A percentile compares a stretch with the other conserved stretches of the same genome.
phyloP scores from a whole-genome alignment of 106 monocot species.

The Allium sativum region DNA sequence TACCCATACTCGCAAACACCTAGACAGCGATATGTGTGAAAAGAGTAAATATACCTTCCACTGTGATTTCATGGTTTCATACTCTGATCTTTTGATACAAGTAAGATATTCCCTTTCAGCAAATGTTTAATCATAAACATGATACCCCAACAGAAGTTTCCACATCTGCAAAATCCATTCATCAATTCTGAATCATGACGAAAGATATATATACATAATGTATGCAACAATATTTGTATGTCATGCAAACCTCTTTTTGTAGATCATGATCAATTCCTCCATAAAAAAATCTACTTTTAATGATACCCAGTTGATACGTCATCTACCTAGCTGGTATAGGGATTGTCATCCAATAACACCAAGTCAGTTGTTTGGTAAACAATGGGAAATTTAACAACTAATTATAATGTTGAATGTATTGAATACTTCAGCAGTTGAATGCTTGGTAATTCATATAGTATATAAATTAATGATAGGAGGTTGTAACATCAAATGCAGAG shows the following conservation, averaged over 20 bases:
- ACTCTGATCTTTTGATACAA: conserved; percentile 43
- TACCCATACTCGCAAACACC: too few species aligned
- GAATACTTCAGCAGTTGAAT: too few species aligned
- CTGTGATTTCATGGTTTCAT: conserved; percentile 59
- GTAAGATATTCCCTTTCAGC: conserved; percentile 65
- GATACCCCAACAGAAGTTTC: conserved; percentile 64
- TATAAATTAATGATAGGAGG: too few species aligned
- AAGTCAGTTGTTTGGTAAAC: too few species aligned
- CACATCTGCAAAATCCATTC: conserved; percentile 27
- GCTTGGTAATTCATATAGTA: too few species aligned
- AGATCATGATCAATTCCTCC: conserved; percentile 74
- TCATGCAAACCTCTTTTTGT: conserved; percentile 54
- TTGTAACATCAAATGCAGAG: too few species aligned
- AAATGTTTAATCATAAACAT: conserved; percentile 57
- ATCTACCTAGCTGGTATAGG: too few species aligned
- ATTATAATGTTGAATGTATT: too few species aligned
- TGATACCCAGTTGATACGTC: too few species aligned
- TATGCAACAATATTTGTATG: conserved; percentile 1
- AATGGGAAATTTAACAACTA: too few species aligned
- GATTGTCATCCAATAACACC: too few species aligned
- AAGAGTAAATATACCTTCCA: conserved; percentile 36
- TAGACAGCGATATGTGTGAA: too few species aligned
- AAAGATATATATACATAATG: not conserved
- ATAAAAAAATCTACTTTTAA: conserved; percentile 89
- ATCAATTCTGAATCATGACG: not conserved